Evolutionary conservation across 2,329 filamentous ascomycete genomes (phyloP).

Genomic region (Colletotrichum sansevieriae): DNA sequence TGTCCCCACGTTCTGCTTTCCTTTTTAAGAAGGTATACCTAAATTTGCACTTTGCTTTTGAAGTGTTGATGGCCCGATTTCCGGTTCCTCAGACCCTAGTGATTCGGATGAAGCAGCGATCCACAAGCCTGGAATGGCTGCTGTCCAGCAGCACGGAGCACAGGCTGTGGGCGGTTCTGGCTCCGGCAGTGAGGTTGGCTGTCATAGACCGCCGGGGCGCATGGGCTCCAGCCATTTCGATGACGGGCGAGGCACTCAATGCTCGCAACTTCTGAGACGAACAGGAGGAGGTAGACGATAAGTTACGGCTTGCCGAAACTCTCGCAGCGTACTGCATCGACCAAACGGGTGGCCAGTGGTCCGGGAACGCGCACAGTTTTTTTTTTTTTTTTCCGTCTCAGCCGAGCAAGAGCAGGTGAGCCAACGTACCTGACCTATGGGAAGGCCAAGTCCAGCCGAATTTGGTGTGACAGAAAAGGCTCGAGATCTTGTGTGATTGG

Average conservation of each 20-base stretch:
- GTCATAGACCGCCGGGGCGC: conserved; percentile 20
- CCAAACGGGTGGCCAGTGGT: conserved; percentile 33
- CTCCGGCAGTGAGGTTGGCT: conserved; percentile 16
- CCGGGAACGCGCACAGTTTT: conserved; percentile 27
- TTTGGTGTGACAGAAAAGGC: conserved; percentile 4
- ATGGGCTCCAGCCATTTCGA: conserved; percentile 15
- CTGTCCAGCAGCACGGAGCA: not conserved
- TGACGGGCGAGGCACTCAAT: conserved; percentile 32
- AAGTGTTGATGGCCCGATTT: conserved; percentile 15
- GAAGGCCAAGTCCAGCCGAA: not conserved
- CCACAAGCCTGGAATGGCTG: conserved; percentile 1
- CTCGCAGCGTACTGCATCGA: conserved; percentile 24
- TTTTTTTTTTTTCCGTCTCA: conserved; percentile 1
- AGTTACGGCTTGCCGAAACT: conserved; percentile 26
- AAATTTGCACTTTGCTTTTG: conserved; percentile 9
- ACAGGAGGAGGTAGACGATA: conserved; percentile 14
- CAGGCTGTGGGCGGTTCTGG: too few species aligned
- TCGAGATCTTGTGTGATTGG: not conserved
- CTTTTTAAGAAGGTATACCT: conserved; percentile 17
- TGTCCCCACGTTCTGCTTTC: conserved; percentile 17
- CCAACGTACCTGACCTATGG: conserved; percentile 3
- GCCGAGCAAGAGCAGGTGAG: not conserved
- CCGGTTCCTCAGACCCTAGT: conserved; percentile 12
- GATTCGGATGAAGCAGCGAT: conserved; percentile 21
- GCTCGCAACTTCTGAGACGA: conserved; percentile 36